These are phyloP conservation scores for Moricandia moricandioides DNA, from an alignment of 345 rosid species.

Conservation along the genomic window DNA sequence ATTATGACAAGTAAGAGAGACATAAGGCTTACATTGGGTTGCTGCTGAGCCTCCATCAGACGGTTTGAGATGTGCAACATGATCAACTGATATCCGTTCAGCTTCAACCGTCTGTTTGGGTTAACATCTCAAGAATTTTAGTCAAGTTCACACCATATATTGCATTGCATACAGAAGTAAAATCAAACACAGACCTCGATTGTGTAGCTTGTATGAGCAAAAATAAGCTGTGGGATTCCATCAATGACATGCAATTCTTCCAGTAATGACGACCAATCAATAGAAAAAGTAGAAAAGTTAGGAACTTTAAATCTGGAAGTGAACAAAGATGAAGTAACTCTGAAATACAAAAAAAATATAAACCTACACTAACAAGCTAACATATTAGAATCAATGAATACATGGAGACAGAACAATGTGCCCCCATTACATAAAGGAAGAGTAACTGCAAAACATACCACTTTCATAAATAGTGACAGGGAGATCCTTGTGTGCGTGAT, in stretches of 20 bases:
- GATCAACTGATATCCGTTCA: conserved; percentile 96
- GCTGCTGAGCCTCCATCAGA: conserved; percentile 97
- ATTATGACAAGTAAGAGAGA: not conserved
- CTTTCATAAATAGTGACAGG: conserved; percentile 88
- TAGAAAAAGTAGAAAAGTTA: not conserved
- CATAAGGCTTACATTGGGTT: conserved; percentile 65
- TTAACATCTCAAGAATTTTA: not conserved
- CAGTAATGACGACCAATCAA: conserved; percentile 24
- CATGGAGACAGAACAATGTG: not conserved
- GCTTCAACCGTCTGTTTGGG: conserved; percentile 92
- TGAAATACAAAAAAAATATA: not conserved
- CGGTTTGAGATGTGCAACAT: conserved; percentile 98
- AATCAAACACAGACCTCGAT: conserved; percentile 61
- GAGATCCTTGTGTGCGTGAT: conserved; percentile 88
- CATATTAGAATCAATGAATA: too few species aligned
- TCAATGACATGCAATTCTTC: conserved; percentile 93
- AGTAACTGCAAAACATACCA: conserved; percentile 41
- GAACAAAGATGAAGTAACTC: not conserved
- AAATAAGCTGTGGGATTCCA: conserved; percentile 90
- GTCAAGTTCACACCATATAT: not conserved
- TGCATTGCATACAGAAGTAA: not conserved
- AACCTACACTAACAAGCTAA: not conserved
- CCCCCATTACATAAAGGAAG: not conserved
- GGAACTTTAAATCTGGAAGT: not conserved
- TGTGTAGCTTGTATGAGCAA: conserved; percentile 84